Conservation (phyloP, 805 yeast genomes). For the Lipomyces spencermartinsiae region DNA sequence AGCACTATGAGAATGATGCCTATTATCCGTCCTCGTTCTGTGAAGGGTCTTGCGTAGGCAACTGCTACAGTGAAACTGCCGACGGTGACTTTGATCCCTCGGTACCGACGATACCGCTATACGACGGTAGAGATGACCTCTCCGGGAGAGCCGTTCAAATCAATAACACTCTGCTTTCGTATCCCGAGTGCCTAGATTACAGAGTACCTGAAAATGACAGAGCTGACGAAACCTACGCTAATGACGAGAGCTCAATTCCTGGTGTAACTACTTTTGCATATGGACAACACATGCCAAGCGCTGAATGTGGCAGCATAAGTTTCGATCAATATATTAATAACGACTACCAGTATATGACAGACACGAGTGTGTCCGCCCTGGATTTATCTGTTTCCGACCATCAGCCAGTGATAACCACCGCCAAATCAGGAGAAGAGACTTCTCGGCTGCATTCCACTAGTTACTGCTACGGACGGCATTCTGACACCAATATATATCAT, state of each 20-base stretch:
- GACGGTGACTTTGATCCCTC: background rate
- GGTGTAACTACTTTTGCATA: background rate
- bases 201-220: background rate
- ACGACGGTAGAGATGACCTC: background rate
- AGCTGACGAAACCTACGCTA: background rate
- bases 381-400: background rate
- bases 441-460: background rate
- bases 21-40: background rate
- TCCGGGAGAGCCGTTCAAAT: background rate
- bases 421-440: background rate
- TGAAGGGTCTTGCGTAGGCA: background rate
- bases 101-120: background rate
- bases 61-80: background rate
- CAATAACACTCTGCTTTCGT: too few species aligned
- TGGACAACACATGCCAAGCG: background rate
- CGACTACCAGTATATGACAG: background rate
- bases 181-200: background rate
- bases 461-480: background rate
- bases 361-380: background rate
- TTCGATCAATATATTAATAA: background rate
- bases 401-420: background rate
- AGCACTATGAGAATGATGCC: background rate
- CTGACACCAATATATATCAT: background rate
- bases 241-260: background rate
- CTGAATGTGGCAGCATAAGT: background rate